Conservation (phyloP, 2,329 filamentous ascomycete genomes). For the Aspergillus sp. region DNA sequence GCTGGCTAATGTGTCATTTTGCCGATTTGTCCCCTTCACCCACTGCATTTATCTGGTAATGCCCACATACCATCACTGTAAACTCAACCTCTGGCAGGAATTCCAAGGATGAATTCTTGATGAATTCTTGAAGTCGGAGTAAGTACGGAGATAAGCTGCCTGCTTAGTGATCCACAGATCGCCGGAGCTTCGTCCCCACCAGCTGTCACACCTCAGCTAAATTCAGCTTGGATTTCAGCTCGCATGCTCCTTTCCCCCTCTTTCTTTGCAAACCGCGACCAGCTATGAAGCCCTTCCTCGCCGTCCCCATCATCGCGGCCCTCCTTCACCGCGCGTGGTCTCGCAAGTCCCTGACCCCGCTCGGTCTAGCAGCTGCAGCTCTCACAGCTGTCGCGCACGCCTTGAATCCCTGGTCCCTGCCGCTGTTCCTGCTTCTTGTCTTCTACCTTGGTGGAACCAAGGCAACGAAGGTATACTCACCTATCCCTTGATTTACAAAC, state of each 20-base stretch:
- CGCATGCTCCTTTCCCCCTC: not conserved
- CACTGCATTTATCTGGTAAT: too few species aligned
- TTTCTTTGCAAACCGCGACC: not conserved
- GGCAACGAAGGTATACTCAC: conserved; percentile 68
- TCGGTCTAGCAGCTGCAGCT: conserved; percentile 70
- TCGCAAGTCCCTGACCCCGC: conserved; percentile 74
- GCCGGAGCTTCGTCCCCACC: not conserved
- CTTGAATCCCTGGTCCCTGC: conserved; percentile 89
- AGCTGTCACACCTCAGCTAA: not conserved
- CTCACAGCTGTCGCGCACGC: conserved; percentile 78
- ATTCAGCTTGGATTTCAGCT: not conserved
- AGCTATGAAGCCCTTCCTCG: conserved; percentile 47
- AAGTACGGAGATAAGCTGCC: not conserved
- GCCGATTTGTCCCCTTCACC: too few species aligned
- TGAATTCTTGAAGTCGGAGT: too few species aligned
- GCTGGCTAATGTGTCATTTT: too few species aligned
- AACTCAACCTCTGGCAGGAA: too few species aligned
- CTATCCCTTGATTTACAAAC: not conserved
- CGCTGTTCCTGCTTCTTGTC: conserved; percentile 76
- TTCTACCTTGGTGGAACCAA: conserved; percentile 86
- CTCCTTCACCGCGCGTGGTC: conserved; percentile 68
- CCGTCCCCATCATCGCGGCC: conserved; percentile 51
- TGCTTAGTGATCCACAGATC: not conserved
- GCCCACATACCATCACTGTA: too few species aligned
- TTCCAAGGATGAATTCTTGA: too few species aligned